phyloP scores from a whole-genome alignment of 108 stramenopile genomes.

The Asterionellopsis glacialis region DNA sequence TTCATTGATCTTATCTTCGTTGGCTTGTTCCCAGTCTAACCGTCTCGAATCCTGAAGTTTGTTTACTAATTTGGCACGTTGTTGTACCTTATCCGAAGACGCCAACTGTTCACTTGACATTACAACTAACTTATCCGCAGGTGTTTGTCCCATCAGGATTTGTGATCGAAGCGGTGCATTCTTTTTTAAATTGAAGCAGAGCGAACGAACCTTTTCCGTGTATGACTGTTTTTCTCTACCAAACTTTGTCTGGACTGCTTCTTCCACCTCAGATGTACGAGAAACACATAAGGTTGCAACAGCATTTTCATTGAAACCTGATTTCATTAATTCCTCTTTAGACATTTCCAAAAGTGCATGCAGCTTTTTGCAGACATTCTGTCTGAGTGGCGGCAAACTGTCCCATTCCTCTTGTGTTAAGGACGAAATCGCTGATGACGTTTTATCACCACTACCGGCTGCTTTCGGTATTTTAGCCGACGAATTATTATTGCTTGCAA shows the following conservation, averaged over 20 bases:
- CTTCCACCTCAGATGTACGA: conserved; percentile 68
- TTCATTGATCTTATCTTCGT: conserved; percentile 88
- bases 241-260: conserved; percentile 44
- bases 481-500: conserved; percentile 8
- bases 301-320: conserved; percentile 62
- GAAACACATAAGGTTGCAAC: conserved; percentile 51
- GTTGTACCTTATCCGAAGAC: conserved; percentile 61
- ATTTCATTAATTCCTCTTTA: conserved; percentile 41
- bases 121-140: conserved; percentile 43
- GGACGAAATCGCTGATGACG: conserved; percentile 18
- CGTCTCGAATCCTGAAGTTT: conserved; percentile 68
- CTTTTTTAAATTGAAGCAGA: conserved; percentile 87
- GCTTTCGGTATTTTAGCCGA: conserved; percentile 14
- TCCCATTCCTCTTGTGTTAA: conserved; percentile 54
- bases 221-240: conserved; percentile 49
- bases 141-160: conserved; percentile 59
- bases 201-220: conserved; percentile 62
- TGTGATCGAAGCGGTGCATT: conserved; percentile 52
- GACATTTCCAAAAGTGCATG: conserved; percentile 44
- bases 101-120: conserved; percentile 73
- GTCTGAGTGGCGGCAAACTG: conserved; percentile 50
- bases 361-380: conserved; percentile 72
- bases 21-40: conserved; percentile 86
- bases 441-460: conserved; percentile 10
- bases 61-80: conserved; percentile 44